phyloP scores from a whole-genome alignment of 805 yeast genomes.

The Kodamaea restingae region DNA sequence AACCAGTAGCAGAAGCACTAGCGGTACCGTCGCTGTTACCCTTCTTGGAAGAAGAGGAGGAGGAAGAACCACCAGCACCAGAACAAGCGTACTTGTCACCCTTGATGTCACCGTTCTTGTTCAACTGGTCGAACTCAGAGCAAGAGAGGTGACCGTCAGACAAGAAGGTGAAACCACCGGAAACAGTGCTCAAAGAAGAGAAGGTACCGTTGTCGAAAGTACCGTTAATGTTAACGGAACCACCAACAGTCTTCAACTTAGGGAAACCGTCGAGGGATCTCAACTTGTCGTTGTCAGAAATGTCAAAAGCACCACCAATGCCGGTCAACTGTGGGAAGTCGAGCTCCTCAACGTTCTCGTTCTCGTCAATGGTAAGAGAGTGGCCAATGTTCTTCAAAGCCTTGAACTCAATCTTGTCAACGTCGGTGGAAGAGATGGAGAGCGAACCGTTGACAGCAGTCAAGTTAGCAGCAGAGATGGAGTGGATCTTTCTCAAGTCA shows the following conservation, averaged over 20 bases:
- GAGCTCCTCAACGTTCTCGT: slow-evolving; percentile 64
- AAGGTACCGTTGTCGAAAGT: slow-evolving; percentile 75
- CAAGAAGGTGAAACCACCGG: slow-evolving; percentile 88
- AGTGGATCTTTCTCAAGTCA: slow-evolving; percentile 74
- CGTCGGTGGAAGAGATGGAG: slow-evolving; percentile 70
- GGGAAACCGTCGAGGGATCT: slow-evolving; percentile 68
- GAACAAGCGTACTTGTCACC: slow-evolving; percentile 84
- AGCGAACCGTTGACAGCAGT: slow-evolving; percentile 73
- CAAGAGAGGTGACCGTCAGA: slow-evolving; percentile 79
- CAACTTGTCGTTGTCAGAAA: slow-evolving; percentile 80
- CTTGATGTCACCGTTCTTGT: slow-evolving; percentile 76
- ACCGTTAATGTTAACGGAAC: slow-evolving; percentile 84
- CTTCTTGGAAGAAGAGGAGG: slow-evolving; percentile 41
- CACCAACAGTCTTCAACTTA: slow-evolving; percentile 68
- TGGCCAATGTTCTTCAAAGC: slow-evolving; percentile 67
- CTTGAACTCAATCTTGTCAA: slow-evolving; percentile 53
- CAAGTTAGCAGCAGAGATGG: slow-evolving; percentile 68
- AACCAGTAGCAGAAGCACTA: slow-evolving; percentile 20
- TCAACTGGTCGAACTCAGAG: slow-evolving; percentile 64
- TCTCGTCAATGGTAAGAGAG: slow-evolving; percentile 70
- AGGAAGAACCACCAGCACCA: slow-evolving; percentile 49
- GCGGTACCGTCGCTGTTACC: slow-evolving; percentile 21
- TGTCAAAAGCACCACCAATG: slow-evolving; percentile 90
- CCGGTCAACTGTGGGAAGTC: slow-evolving; percentile 66
- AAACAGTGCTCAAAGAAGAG: slow-evolving; percentile 67